Evolutionary conservation across 768 basidiomycete species (phyloP).

Genomic region (Rhizopogon salebrosus): DNA sequence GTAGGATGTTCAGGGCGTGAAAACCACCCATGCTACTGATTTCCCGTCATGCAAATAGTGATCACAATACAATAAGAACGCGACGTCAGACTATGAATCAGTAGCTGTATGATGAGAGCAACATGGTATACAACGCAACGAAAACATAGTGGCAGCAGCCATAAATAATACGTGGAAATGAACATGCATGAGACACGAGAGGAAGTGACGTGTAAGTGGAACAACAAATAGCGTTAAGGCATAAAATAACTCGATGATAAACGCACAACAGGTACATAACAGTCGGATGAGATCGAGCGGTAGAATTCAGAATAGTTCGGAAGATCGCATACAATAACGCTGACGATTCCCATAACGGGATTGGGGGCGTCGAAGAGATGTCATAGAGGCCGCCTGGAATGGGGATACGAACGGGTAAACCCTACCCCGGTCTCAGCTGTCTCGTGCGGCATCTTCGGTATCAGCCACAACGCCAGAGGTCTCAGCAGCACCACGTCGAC

Average conservation of each 20-base stretch:
- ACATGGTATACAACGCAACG: not conserved
- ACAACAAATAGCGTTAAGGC: constrained; percentile 22
- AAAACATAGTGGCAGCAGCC: not conserved
- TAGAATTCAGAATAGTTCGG: not conserved
- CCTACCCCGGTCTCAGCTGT: not conserved
- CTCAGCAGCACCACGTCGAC: constrained; percentile 1
- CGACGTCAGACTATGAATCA: not conserved
- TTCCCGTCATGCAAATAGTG: not conserved
- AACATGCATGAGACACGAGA: not conserved
- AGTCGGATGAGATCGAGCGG: constrained; percentile 14
- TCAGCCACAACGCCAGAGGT: not conserved
- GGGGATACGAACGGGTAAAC: not conserved
- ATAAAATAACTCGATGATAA: constrained; percentile 24
- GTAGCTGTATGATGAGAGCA: not conserved
- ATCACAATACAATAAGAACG: not conserved
- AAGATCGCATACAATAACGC: not conserved
- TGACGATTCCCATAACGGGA: not conserved
- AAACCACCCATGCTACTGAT: not conserved
- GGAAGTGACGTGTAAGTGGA: not conserved
- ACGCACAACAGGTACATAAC: constrained; percentile 20
- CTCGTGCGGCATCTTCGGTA: not conserved
- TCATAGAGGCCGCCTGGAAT: not conserved
- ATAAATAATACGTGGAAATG: not conserved
- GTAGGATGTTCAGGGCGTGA: too few species aligned
- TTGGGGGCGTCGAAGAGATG: not conserved